These are phyloP conservation scores for Ceratobasidium papillatum DNA, from an alignment of 1,284 basidiomycete genomes.

Conservation along the genomic window DNA sequence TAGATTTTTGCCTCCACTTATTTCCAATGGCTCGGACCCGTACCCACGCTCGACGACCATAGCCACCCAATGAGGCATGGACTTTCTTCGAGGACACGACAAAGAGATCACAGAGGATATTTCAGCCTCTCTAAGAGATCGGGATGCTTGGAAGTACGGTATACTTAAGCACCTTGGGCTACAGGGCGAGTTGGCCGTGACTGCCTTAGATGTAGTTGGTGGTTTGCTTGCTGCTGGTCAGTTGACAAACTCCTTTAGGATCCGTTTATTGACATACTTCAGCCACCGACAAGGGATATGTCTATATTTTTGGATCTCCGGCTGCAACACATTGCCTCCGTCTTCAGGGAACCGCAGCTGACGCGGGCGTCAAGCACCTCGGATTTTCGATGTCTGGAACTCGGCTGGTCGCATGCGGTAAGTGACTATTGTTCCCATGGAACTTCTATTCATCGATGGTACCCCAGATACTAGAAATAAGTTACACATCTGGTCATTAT, in stretches of 20 bases:
- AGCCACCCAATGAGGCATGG: conserved; percentile 25
- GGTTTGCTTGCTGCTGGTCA: conserved; percentile 27
- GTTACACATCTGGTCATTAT: conserved; percentile 75
- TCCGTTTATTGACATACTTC: background rate
- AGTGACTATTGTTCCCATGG: background rate
- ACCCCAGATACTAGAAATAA: conserved; percentile 68
- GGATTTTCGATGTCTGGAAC: conserved; percentile 22
- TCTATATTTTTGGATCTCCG: conserved; percentile 33
- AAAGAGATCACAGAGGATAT: conserved; percentile 32
- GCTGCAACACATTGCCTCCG: conserved; percentile 20
- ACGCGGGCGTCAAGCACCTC: conserved; percentile 33
- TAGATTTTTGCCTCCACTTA: background rate
- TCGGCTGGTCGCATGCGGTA: conserved; percentile 29
- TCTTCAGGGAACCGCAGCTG: conserved; percentile 21
- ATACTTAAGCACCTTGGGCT: conserved; percentile 20
- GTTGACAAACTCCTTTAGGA: background rate
- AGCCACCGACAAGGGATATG: conserved; percentile 27
- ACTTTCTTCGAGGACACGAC: conserved; percentile 28
- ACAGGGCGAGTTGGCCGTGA: conserved; percentile 17
- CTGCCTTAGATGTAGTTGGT: conserved; percentile 21
- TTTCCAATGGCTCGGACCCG: background rate
- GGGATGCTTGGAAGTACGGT: conserved; percentile 34
- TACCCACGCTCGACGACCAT: background rate
- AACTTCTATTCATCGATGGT: background rate
- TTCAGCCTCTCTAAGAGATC: conserved; percentile 30